Evolutionary conservation across 345 rosid genomes (phyloP).

Genomic region (Citropsis articulata): DNA sequence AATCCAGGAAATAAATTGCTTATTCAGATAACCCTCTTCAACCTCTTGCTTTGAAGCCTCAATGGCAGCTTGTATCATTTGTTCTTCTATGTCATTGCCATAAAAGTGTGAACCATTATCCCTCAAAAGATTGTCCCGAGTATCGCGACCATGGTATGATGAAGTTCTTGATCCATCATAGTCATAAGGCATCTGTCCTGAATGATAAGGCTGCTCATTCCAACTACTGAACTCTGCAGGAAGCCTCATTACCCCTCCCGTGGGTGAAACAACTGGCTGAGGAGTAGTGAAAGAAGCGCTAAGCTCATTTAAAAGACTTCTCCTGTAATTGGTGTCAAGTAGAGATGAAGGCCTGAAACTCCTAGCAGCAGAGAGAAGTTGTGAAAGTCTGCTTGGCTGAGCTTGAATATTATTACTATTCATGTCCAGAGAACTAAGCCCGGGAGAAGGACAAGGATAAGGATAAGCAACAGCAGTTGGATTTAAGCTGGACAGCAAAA

Average conservation of each 20-base stretch:
- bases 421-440: conserved; percentile 23
- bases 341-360: conserved; percentile 71
- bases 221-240: conserved; percentile 20
- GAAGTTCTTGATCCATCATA: conserved; percentile 29
- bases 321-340: conserved; percentile 69
- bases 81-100: conserved; percentile 52
- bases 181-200: conserved; percentile 32
- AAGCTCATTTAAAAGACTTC: conserved; percentile 22
- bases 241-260: not conserved
- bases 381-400: conserved; percentile 38
- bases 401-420: conserved; percentile 31
- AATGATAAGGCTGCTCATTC: conserved; percentile 36
- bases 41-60: conserved; percentile 74
- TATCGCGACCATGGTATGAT: conserved; percentile 23
- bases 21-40: conserved; percentile 24
- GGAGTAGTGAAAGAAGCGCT: not conserved
- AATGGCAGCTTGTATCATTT: conserved; percentile 72
- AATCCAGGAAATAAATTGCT: conserved; percentile 15
- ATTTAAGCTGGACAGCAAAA: conserved; percentile 38
- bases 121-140: conserved; percentile 32
- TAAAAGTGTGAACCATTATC: conserved; percentile 25
- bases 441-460: conserved; percentile 33
- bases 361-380: conserved; percentile 64
- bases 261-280: not conserved
- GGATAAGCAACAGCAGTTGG: conserved; percentile 21